Evolutionary conservation across 2,329 filamentous ascomycete species (phyloP).

Genomic region (Westerdykella sp.): DNA sequence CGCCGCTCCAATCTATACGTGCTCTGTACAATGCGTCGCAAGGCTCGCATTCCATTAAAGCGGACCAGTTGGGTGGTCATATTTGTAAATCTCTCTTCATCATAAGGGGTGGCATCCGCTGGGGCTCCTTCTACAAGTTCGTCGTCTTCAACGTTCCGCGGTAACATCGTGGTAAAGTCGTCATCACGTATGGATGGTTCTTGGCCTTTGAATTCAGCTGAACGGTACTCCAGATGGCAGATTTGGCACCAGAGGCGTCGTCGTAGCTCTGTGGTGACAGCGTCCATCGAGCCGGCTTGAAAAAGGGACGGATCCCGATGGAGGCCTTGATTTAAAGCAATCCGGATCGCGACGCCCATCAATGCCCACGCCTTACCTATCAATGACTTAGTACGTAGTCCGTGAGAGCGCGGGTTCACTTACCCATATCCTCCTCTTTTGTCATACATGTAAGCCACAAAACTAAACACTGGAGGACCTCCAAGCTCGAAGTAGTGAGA

Average conservation of each 20-base stretch:
- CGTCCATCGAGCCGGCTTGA: slow-evolving; percentile 32
- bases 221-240: slow-evolving; percentile 34
- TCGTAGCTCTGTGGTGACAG: slow-evolving; percentile 33
- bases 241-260: slow-evolving; percentile 36
- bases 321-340: slow-evolving; percentile 34
- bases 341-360: slow-evolving; percentile 32
- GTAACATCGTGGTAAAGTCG: slow-evolving; percentile 34
- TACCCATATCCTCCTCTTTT: slow-evolving; percentile 36
- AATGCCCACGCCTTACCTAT: slow-evolving; percentile 35
- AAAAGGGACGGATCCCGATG: slow-evolving; percentile 36
- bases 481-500: slow-evolving; percentile 32
- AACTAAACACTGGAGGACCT: slow-evolving; percentile 35
- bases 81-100: slow-evolving; percentile 29
- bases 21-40: slow-evolving; percentile 33
- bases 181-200: slow-evolving; percentile 35
- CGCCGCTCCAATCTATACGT: slow-evolving; percentile 34
- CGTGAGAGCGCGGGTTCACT: not conserved
- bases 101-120: slow-evolving; percentile 24
- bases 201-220: slow-evolving; percentile 36
- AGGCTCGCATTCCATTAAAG: slow-evolving; percentile 28
- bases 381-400: not conserved
- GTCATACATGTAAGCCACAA: slow-evolving; percentile 36
- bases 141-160: slow-evolving; percentile 36
- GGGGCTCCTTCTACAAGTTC: slow-evolving; percentile 34
- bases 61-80: slow-evolving; percentile 34